These are phyloP conservation scores for Lecanoromycetidae sp. DNA, from an alignment of 2,329 filamentous ascomycete species.

Conservation along the genomic window DNA sequence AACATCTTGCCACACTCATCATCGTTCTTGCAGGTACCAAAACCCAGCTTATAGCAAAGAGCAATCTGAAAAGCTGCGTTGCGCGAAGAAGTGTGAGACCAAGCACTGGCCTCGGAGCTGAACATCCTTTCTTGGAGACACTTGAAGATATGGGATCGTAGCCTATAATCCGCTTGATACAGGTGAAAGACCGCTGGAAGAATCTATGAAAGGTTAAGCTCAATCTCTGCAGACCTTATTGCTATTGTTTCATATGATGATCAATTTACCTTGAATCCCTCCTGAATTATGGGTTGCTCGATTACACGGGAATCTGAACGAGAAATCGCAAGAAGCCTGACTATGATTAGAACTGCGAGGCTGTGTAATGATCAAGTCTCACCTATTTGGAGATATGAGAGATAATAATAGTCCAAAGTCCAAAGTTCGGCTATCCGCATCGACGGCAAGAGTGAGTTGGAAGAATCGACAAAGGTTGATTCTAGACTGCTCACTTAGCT, in stretches of 20 bases:
- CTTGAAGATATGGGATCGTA: not conserved
- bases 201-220: not conserved
- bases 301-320: not conserved
- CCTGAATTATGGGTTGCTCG: not conserved
- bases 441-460: not conserved
- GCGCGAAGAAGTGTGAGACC: not conserved
- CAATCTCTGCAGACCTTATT: not conserved
- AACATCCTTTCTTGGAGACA: not conserved
- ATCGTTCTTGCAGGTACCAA: not conserved
- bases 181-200: not conserved
- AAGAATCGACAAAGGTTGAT: not conserved
- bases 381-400: constrained; percentile 1
- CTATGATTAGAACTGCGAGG: not conserved
- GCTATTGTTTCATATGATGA: not conserved
- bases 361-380: not conserved
- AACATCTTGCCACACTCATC: not conserved
- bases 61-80: constrained; percentile 4
- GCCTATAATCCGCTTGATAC: not conserved
- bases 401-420: not conserved
- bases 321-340: not conserved
- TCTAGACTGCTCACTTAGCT: not conserved
- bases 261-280: not conserved
- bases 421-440: not conserved
- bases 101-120: not conserved
- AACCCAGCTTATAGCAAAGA: constrained; percentile 3